Percentiles rank a stretch among this genome's conserved stretches.
phyloP scores from a whole-genome alignment of 2,329 filamentous ascomycete genomes.

The Aspergillus hortae region DNA sequence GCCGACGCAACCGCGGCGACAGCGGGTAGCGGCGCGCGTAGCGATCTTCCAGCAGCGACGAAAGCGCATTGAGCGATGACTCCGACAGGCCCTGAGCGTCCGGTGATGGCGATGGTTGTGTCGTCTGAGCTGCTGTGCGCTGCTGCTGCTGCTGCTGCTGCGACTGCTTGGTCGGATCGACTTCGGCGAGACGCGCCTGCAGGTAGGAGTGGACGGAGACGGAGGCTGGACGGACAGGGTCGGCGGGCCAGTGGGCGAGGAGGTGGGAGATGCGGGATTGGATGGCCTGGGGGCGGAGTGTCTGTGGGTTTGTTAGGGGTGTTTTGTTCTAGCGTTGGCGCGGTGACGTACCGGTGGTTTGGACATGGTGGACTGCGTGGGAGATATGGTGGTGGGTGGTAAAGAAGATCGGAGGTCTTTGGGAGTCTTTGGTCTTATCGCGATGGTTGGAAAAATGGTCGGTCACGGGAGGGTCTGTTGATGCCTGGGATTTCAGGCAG shows the following conservation, averaged over 20 bases:
- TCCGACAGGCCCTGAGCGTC: conserved; percentile 24
- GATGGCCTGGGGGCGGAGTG: conserved; percentile 26
- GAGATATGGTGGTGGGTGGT: neutral
- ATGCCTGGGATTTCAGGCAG: neutral
- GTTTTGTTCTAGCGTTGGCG: neutral
- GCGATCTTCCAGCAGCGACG: conserved; percentile 57
- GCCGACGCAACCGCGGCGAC: conserved; percentile 45
- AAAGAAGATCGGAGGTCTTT: neutral
- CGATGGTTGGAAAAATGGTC: neutral
- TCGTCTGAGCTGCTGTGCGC: conserved; percentile 1
- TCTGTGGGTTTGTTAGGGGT: conserved; percentile 7
- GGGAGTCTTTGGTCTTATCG: neutral
- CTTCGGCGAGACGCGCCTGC: conserved; percentile 26
- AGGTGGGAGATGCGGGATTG: conserved; percentile 39
- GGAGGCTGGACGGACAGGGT: conserved; percentile 42
- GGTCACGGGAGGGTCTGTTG: neutral
- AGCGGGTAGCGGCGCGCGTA: conserved; percentile 52
- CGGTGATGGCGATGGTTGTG: conserved; percentile 6
- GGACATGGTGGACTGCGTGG: conserved; percentile 18
- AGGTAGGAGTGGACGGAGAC: conserved; percentile 45
- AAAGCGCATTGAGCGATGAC: conserved; percentile 54
- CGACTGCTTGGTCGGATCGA: conserved; percentile 16
- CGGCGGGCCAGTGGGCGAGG: conserved; percentile 43
- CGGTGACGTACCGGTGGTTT: conserved; percentile 24
- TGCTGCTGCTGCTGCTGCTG: conserved; percentile 10